Evolutionary conservation across 495 filamentous ascomycete genomes (phyloP).

Genomic region (Penicillium ucsense): DNA sequence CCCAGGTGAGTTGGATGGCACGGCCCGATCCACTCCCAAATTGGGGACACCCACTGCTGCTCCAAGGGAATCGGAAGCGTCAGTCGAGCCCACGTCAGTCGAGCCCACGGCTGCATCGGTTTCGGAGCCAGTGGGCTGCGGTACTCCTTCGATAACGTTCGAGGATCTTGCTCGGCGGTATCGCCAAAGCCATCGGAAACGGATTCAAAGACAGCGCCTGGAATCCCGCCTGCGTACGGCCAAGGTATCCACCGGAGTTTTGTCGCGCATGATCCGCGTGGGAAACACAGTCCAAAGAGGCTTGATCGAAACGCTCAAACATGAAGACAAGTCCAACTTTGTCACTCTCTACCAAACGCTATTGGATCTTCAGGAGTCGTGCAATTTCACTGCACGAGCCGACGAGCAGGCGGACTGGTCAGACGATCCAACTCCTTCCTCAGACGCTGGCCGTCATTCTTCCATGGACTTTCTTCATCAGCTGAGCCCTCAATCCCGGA

Average conservation of each 20-base stretch:
- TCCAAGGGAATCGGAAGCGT: slow-evolving; percentile 8
- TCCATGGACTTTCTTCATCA: slow-evolving; percentile 70
- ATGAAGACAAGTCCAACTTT: slow-evolving; percentile 85
- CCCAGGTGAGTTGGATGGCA: slow-evolving; percentile 35
- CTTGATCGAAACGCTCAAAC: slow-evolving; percentile 78
- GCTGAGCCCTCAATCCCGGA: slow-evolving; percentile 63
- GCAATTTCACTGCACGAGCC: slow-evolving; percentile 50
- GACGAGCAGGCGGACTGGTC: slow-evolving; percentile 33
- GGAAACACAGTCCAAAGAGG: slow-evolving; percentile 71
- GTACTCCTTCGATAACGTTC: slow-evolving; percentile 27
- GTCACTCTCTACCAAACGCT: slow-evolving; percentile 78
- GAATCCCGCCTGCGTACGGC: slow-evolving; percentile 33
- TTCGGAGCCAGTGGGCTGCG: background rate
- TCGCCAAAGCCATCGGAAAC: slow-evolving; percentile 36
- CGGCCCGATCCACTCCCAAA: slow-evolving; percentile 29
- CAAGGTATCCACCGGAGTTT: slow-evolving; percentile 64
- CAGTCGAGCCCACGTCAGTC: too few relatives aligned
- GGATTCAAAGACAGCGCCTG: slow-evolving; percentile 29
- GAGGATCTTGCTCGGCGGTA: slow-evolving; percentile 34
- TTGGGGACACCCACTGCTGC: slow-evolving; percentile 15
- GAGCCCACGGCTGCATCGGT: too few relatives aligned
- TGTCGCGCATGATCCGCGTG: slow-evolving; percentile 67
- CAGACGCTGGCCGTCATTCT: slow-evolving; percentile 24
- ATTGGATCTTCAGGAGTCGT: slow-evolving; percentile 79
- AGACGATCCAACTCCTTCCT: slow-evolving; percentile 24